Evolutionary conservation across 2,329 filamentous ascomycete species (phyloP).

Genomic region (Colletotrichum coccodes): DNA sequence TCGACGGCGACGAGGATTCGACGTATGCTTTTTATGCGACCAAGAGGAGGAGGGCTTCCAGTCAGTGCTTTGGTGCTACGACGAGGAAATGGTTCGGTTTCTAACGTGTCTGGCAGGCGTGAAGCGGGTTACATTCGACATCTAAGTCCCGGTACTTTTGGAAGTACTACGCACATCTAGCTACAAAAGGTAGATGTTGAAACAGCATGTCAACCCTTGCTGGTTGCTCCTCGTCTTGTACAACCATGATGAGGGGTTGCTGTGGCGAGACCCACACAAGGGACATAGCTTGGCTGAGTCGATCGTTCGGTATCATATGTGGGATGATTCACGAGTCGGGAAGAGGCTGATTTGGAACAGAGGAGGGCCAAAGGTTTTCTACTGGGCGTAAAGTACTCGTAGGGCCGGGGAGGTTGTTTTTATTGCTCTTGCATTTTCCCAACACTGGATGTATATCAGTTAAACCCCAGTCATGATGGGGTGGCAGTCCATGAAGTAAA

Average conservation of each 20-base stretch:
- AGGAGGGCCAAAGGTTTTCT: neutral
- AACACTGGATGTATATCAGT: too few relatives aligned
- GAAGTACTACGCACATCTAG: neutral
- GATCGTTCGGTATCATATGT: neutral
- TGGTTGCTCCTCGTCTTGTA: neutral
- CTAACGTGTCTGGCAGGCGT: constrained; percentile 6
- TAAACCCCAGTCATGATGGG: too few relatives aligned
- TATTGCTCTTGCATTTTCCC: too few relatives aligned
- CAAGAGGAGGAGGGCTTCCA: constrained; percentile 29
- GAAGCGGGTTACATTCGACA: constrained; percentile 31
- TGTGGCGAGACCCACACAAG: too few relatives aligned
- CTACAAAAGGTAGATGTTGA: too few relatives aligned
- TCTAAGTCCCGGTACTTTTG: neutral
- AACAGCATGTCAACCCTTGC: neutral
- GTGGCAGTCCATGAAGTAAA: too few relatives aligned
- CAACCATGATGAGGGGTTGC: too few relatives aligned
- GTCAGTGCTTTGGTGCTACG: constrained; percentile 13
- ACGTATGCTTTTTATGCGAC: constrained; percentile 33
- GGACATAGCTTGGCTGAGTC: too few relatives aligned
- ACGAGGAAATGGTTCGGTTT: neutral
- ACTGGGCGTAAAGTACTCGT: too few relatives aligned
- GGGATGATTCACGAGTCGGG: neutral
- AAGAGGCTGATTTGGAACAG: too few relatives aligned
- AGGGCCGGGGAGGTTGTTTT: too few relatives aligned
- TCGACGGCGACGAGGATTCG: constrained; percentile 30